Base-by-base conservation (phyloP, 495 filamentous ascomycete species). In the Podospora pseudocomata region DNA sequence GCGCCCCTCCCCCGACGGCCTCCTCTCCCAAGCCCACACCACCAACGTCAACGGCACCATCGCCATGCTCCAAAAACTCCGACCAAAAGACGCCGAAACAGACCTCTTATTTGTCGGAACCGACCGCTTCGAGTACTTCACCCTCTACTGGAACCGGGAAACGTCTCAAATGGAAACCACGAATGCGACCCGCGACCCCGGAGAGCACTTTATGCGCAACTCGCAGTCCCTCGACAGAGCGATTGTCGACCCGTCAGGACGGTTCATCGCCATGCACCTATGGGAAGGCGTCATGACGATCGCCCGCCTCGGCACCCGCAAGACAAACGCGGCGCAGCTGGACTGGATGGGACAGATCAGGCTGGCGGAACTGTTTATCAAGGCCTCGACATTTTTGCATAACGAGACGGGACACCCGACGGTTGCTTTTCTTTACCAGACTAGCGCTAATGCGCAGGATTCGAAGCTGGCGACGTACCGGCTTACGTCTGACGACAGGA, bases 41-140 rank as follows among this genome's bases (percentile, higher is more conserved):
- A 87, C 86, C 71, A 78, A 84, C 62, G 79, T 99, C 63, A 94
- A 92, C 74, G 96, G 94, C 72, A 89, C 87, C 71, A 87, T 98
- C 64, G 88, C 90, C 0, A 92, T 97, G 80, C 86, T 99, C 55
- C 87, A 93, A 67, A 91, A 89, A 70, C 82, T 99, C 20, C 88
- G 86, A 0, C 95, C 94, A 15, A 84, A 85, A 20, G 84, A 90
- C 72, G 86, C 91, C 19, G 74, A 81, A 5, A 94, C 89, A 9
- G 93, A 97, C 70, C 88, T 98, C 71, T 87, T 99, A 71, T 96
- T 99, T 75, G 85, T 99, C 68, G 94, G 92, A 39, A 97, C 95
- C 13, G 90, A 96, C 74, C 88, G 91, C 65, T 91, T 89, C 72
- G 88, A 90, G 67, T 97, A 96, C 79, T 97, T 97, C 75, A 95